Conservation (phyloP, 805 yeast genomes). For the Saccharomycopsis synnaedendra region DNA sequence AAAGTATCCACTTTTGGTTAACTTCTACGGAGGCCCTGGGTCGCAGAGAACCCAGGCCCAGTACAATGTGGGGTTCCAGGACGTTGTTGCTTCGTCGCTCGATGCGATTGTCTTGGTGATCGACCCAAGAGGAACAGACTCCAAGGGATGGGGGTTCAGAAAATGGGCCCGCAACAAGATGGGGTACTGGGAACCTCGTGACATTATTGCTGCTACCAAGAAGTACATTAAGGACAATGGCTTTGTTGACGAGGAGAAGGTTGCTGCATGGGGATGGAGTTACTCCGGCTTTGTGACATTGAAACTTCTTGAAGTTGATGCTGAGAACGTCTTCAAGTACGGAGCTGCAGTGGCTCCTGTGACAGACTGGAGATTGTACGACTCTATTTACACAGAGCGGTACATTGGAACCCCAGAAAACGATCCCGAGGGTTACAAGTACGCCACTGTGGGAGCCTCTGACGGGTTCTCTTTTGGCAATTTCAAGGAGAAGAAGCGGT, state of each 20-base stretch:
- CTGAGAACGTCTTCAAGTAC: constrained; percentile 62
- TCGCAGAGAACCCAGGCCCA: constrained; percentile 43
- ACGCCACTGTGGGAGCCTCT: constrained; percentile 33
- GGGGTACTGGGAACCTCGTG: constrained; percentile 74
- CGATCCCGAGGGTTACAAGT: constrained; percentile 52
- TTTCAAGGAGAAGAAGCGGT: constrained; percentile 49
- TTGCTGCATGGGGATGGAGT: constrained; percentile 97
- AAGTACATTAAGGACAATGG: constrained; percentile 32
- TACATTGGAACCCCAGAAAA: constrained; percentile 79
- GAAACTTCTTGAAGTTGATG: constrained; percentile 77
- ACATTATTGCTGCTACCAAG: constrained; percentile 40
- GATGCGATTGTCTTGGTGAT: constrained; percentile 53
- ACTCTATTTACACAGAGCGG: constrained; percentile 88
- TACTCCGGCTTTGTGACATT: constrained; percentile 93
- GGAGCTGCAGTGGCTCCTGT: constrained; percentile 98
- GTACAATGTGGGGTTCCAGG: constrained; percentile 44
- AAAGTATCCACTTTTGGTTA: constrained; percentile 54
- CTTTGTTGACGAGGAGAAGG: constrained; percentile 55
- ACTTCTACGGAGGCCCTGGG: constrained; percentile 77
- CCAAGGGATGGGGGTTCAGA: constrained; percentile 57
- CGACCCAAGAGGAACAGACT: constrained; percentile 82
- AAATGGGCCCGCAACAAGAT: constrained; percentile 44
- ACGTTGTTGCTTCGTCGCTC: constrained; percentile 42
- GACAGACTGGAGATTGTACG: constrained; percentile 87
- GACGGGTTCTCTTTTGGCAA: constrained; percentile 22